Evolutionary conservation across 306 rosid genomes (phyloP).

Genomic region (Vicia sativa): DNA sequence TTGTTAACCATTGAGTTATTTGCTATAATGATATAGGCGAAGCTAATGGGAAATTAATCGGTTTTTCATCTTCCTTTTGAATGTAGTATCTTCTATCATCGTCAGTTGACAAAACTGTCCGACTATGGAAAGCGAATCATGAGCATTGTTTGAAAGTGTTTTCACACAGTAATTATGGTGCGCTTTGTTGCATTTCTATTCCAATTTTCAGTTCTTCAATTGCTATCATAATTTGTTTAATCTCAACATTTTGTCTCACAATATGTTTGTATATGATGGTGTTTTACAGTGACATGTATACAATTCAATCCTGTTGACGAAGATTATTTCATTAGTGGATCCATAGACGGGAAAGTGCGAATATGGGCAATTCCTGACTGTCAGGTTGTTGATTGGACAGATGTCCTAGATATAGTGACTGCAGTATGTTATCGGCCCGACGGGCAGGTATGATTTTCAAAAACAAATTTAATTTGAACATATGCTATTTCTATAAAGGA

Average conservation of each 20-base stretch:
- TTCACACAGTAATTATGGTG: conserved; percentile 92
- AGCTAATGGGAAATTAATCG: conserved; percentile 21
- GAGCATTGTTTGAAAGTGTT: conserved; percentile 77
- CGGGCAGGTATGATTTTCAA: conserved; percentile 68
- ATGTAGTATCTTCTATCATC: conserved; percentile 85
- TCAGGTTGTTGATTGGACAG: conserved; percentile 91
- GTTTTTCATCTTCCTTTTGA: conserved; percentile 35
- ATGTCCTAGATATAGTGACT: conserved; percentile 75
- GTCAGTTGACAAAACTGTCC: conserved; percentile 89
- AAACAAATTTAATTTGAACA: conserved; percentile 32
- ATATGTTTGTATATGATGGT: conserved; percentile 34
- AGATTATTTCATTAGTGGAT: conserved; percentile 90
- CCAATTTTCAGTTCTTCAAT: conserved; percentile 26
- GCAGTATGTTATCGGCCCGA: conserved; percentile 93
- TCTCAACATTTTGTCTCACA: conserved; percentile 33
- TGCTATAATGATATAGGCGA: conserved; percentile 24
- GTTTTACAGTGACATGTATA: conserved; percentile 75
- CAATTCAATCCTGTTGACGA: conserved; percentile 95
- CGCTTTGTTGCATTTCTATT: conserved; percentile 29
- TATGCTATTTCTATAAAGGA: conserved; percentile 15
- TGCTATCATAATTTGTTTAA: conserved; percentile 28
- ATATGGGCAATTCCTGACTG: conserved; percentile 75
- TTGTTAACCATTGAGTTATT: conserved; percentile 19
- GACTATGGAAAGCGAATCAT: conserved; percentile 79
- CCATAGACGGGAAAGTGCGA: conserved; percentile 97